A percentile compares a stretch with the other conserved stretches of the same genome.
These are phyloP conservation scores for Beta macrorhiza DNA, from an alignment of 179 eudicot genomes.

Conservation along the genomic window DNA sequence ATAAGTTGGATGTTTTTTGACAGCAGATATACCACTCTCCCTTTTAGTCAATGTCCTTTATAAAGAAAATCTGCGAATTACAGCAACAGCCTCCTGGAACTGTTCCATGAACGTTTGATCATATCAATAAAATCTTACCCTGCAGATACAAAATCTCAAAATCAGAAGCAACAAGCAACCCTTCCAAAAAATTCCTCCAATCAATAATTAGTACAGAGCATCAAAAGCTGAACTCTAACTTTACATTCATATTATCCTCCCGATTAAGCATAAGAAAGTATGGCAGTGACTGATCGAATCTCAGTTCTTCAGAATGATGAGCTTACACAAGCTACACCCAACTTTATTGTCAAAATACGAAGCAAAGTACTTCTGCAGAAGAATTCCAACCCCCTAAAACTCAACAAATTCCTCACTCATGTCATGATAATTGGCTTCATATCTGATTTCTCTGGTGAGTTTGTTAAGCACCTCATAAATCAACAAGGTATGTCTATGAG, in stretches of 20 bases:
- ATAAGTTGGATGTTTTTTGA: too few relatives aligned
- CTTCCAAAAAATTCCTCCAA: too few relatives aligned
- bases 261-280: background rate
- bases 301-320: background rate
- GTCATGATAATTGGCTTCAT: slow-evolving; percentile 22
- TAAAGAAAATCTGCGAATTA: background rate
- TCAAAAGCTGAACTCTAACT: background rate
- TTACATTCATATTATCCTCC: background rate
- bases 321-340: background rate
- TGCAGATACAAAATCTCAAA: background rate
- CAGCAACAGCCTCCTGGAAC: background rate
- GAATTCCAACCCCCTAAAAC: background rate
- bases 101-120: background rate
- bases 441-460: slow-evolving; percentile 30
- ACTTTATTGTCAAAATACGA: background rate
- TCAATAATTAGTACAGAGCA: too few relatives aligned
- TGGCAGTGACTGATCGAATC: background rate
- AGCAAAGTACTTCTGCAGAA: background rate
- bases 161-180: too few relatives aligned
- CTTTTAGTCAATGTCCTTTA: background rate
- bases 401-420: slow-evolving; percentile 18
- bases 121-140: background rate
- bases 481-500: slow-evolving; percentile 32
- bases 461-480: slow-evolving; percentile 41
- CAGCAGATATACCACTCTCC: background rate